phyloP scores from a whole-genome alignment of 2,329 filamentous ascomycete species.

The Sclerotinia trifoliorum region DNA sequence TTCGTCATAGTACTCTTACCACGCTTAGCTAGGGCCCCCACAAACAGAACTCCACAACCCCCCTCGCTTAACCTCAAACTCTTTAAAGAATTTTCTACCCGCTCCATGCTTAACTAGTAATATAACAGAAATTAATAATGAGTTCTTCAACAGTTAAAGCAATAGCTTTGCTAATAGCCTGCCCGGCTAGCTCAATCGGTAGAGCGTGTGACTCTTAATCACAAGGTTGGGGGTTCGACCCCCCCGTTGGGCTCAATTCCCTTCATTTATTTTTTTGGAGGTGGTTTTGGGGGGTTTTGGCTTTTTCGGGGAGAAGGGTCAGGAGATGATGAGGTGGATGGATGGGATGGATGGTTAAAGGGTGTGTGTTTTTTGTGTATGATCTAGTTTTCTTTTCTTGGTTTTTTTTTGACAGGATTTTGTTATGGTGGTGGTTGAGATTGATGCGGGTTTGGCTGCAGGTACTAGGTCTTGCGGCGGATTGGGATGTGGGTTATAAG shows the following conservation, averaged over 20 bases:
- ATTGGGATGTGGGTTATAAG: no score
- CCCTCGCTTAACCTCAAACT: constrained; percentile 11
- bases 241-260: constrained; percentile 12
- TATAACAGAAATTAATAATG: no score
- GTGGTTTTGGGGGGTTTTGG: not conserved
- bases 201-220: constrained; percentile 38
- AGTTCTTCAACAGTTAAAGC: no score
- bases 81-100: constrained; percentile 2
- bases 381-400: no score
- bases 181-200: constrained; percentile 39
- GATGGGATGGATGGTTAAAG: not conserved
- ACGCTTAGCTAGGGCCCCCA: no score
- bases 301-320: not conserved
- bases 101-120: no score
- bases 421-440: no score
- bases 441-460: no score
- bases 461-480: no score
- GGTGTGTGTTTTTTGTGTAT: no score
- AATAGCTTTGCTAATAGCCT: not conserved
- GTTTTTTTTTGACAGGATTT: no score
- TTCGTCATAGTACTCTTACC: no score
- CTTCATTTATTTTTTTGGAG: not conserved
- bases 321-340: not conserved
- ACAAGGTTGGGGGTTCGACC: constrained; percentile 12
- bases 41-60: not conserved